phyloP scores from a whole-genome alignment of 768 basidiomycete species.

The Podaxis mareebaensis region DNA sequence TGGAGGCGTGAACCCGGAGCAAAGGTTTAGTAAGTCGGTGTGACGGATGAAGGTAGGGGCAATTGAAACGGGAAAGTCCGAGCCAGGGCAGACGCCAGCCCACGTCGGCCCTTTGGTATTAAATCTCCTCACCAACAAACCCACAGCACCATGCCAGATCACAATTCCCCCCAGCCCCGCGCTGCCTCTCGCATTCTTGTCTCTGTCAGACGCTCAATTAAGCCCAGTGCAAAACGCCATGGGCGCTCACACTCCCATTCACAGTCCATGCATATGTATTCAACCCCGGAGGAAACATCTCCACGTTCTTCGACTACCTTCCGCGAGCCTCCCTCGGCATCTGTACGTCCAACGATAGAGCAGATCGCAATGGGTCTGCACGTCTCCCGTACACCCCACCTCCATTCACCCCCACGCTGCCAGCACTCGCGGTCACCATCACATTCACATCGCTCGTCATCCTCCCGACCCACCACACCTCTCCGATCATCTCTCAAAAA shows the following conservation, averaged over 20 bases:
- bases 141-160: conserved; percentile 19
- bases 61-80: conserved; percentile 5
- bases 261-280: conserved; percentile 29
- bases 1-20: background rate
- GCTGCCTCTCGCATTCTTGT: conserved; percentile 27
- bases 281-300: conserved; percentile 27
- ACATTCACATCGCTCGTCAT: conserved; percentile 26
- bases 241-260: conserved; percentile 10
- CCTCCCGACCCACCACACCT: conserved; percentile 51
- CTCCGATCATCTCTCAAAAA: conserved; percentile 69
- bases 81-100: conserved; percentile 6
- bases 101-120: background rate
- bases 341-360: conserved; percentile 61
- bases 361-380: conserved; percentile 85
- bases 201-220: conserved; percentile 31
- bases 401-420: conserved; percentile 45
- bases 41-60: background rate
- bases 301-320: conserved; percentile 19
- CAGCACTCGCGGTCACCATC: conserved; percentile 25
- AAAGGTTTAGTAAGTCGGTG: background rate
- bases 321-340: conserved; percentile 34
- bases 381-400: conserved; percentile 73
- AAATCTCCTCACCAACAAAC: background rate
- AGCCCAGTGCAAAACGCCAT: conserved; percentile 21
- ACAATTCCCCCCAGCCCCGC: conserved; percentile 19